Base-by-base conservation (phyloP, 192 early-diverging fungal species). In the Funneliformis geosporum region DNA sequence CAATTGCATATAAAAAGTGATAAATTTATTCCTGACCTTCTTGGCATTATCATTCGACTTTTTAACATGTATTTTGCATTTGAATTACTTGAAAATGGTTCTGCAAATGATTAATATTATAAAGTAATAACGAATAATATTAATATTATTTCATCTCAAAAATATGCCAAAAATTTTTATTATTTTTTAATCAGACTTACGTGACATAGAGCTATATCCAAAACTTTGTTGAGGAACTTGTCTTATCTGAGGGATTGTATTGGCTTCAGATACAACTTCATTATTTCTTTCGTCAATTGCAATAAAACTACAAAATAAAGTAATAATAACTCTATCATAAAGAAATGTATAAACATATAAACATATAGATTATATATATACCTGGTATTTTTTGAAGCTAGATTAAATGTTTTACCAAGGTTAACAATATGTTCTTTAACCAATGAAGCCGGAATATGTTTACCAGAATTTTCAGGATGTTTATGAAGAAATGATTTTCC, bases 341-440 rank as follows among this genome's bases (percentile, higher is more conserved):
- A 23, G 47, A 23, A 21, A 66, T 23, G 9, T 62, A 28, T 43
- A 2, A 0, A 0, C 68, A 50, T 44, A 44, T 9, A 55, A 55
- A 1, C 16, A 55, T 1, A 55, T 55, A 55, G 7, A 55, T n/a
- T 8, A 33, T 46, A 46, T 10, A 3, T 16, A 67, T 78, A 78
- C 76, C 76, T 78, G 16, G 76, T 78, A 78, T 78, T n/a, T 39
- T 55, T 65, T 8, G 76, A 67, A 2, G 14, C 43, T n/a, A 78
- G 21, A 50, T 55, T 78, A 33, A 23, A 65, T 2, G 11, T 68
- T 43, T 39, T 67, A 16, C 64, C 76, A n/a, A 65, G 60, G 0
- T 33, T 33, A 43, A 79, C 10, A 60, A 79, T 70, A 11, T 68
- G 27, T 0, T 71, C 33, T 42, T 44, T 67, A 50, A 70, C 46